These are phyloP conservation scores for Biscogniauxia marginata DNA, from an alignment of 2,329 filamentous ascomycete genomes.

Conservation along the genomic window DNA sequence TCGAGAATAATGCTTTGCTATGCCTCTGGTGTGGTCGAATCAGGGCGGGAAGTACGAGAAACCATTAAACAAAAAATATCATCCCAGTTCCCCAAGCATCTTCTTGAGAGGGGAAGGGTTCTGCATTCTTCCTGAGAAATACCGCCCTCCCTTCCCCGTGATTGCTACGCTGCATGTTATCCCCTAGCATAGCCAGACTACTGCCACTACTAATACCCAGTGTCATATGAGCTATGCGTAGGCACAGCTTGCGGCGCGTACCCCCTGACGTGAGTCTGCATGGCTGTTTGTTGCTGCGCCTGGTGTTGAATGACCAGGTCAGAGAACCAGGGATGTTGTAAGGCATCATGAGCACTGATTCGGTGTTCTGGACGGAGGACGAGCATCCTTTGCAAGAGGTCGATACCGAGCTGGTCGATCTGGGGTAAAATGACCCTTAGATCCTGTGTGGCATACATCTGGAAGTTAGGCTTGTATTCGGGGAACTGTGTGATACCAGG, in stretches of 20 bases:
- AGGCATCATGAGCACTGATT: constrained; percentile 80
- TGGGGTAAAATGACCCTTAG: constrained; percentile 83
- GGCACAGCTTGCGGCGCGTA: constrained; percentile 30
- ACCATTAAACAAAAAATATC: too few relatives aligned
- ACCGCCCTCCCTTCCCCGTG: not conserved
- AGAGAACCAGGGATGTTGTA: constrained; percentile 90
- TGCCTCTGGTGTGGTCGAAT: too few relatives aligned
- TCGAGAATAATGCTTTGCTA: too few relatives aligned
- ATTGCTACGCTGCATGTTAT: not conserved
- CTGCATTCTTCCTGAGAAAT: too few relatives aligned
- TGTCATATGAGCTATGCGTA: constrained; percentile 29
- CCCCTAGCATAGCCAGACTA: not conserved
- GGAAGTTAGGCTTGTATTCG: constrained; percentile 96
- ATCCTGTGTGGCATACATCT: constrained; percentile 91
- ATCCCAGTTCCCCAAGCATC: too few relatives aligned
- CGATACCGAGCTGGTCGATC: constrained; percentile 83
- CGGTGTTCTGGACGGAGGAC: constrained; percentile 90
- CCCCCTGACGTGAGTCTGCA: constrained; percentile 42
- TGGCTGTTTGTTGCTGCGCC: constrained; percentile 38
- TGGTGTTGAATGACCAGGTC: constrained; percentile 64
- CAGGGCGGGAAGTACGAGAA: too few relatives aligned
- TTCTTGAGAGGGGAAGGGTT: too few relatives aligned
- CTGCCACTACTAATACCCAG: constrained; percentile 23
- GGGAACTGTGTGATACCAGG: constrained; percentile 91
- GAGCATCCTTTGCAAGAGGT: constrained; percentile 85